phyloP scores from a whole-genome alignment of 306 rosid genomes.

The Cucurbita pepo region DNA sequence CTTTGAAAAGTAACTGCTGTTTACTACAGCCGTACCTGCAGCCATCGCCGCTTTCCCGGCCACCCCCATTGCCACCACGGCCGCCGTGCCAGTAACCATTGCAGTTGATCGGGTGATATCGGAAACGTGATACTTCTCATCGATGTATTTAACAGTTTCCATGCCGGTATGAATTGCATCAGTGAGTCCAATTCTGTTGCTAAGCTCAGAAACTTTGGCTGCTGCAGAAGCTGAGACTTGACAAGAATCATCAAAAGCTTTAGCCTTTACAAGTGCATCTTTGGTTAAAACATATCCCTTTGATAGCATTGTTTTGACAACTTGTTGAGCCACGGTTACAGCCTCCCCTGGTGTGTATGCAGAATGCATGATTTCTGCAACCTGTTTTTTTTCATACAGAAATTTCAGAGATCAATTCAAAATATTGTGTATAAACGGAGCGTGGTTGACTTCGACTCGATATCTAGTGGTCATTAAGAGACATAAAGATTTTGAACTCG shows the following conservation, averaged over 20 bases:
- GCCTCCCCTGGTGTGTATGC: conserved; percentile 66
- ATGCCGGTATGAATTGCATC: too few relatives aligned
- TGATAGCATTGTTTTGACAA: conserved; percentile 76
- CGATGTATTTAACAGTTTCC: too few relatives aligned
- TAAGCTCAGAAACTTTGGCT: conserved; percentile 52
- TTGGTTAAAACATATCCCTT: conserved; percentile 75
- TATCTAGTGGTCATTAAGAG: neutral
- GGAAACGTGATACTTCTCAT: too few relatives aligned
- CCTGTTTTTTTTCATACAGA: conserved; percentile 19
- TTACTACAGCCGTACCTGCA: conserved; percentile 52
- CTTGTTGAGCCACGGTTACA: conserved; percentile 52
- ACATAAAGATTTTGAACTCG: too few relatives aligned
- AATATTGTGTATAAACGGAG: neutral
- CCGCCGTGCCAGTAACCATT: too few relatives aligned
- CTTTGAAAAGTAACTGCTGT: conserved; percentile 74
- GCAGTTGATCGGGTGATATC: too few relatives aligned
- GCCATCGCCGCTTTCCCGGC: conserved; percentile 23
- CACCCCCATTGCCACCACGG: too few relatives aligned
- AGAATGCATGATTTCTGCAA: conserved; percentile 22
- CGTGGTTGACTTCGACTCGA: too few relatives aligned
- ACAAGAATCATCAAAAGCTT: conserved; percentile 61
- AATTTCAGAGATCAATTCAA: neutral
- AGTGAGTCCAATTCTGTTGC: conserved; percentile 14
- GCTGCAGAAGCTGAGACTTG: conserved; percentile 62
- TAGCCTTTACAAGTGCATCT: conserved; percentile 74